A percentile compares a stretch with the other conserved stretches of the same genome.
Conservation (phyloP, 2,329 filamentous ascomycete species). For the Xylaria sp. region DNA sequence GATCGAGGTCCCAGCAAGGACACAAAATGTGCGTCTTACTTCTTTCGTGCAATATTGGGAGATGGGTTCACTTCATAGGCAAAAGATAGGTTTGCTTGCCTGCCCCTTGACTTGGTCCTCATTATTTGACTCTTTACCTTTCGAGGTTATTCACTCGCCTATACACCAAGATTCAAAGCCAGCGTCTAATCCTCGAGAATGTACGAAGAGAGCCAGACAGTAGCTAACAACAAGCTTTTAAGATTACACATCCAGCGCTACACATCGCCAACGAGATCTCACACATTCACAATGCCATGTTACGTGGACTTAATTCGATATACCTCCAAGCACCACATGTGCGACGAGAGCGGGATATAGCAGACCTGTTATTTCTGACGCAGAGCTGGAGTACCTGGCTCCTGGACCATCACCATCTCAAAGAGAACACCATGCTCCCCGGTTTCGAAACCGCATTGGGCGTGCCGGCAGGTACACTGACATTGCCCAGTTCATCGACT, state of each 20-base stretch:
- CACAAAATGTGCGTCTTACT: slow-evolving; percentile 32
- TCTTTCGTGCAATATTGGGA: not conserved
- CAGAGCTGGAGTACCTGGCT: slow-evolving; percentile 48
- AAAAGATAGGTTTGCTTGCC: not conserved
- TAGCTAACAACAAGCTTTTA: slow-evolving; percentile 14
- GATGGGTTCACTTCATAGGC: not conserved
- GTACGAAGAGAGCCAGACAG: not conserved
- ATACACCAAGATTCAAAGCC: not conserved
- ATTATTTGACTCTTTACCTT: not conserved
- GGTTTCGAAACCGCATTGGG: slow-evolving; percentile 44
- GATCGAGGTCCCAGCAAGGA: slow-evolving; percentile 44
- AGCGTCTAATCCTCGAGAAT: not conserved
- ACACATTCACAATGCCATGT: slow-evolving; percentile 51
- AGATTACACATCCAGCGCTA: slow-evolving; percentile 46
- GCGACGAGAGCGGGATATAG: slow-evolving; percentile 43
- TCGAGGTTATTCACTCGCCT: not conserved
- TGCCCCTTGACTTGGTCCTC: not conserved
- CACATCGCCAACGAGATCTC: slow-evolving; percentile 51
- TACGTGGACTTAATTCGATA: slow-evolving; percentile 53
- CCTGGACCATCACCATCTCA: slow-evolving; percentile 48
- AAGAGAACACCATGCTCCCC: slow-evolving; percentile 50
- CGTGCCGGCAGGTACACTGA: slow-evolving; percentile 40
- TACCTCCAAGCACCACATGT: slow-evolving; percentile 52
- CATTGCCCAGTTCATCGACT: not conserved
- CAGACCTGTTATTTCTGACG: slow-evolving; percentile 50